These are phyloP conservation scores for Cladosporium sp. DNA, from an alignment of 2,329 filamentous ascomycete genomes.

Conservation along the genomic window DNA sequence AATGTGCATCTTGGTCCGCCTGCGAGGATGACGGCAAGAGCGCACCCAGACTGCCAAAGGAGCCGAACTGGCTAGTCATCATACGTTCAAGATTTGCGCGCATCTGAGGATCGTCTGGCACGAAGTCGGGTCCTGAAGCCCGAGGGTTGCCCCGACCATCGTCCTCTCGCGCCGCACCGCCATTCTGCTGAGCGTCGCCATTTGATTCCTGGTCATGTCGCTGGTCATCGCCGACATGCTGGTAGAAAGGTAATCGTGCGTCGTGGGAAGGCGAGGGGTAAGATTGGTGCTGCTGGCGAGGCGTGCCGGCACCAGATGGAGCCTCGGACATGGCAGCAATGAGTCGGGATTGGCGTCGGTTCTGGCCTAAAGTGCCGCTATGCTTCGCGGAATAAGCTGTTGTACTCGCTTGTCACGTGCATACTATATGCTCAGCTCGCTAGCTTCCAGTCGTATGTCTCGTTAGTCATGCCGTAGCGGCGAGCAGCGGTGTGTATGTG, in stretches of 20 bases:
- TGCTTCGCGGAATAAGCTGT: not conserved
- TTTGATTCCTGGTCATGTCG: not conserved
- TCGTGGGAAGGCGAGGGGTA: constrained; percentile 10
- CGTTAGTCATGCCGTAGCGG: not conserved
- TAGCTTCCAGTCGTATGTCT: not conserved
- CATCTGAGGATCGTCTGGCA: constrained; percentile 17
- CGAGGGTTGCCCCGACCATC: not conserved
- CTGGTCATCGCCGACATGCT: not conserved
- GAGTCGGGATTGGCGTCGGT: not conserved
- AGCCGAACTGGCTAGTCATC: constrained; percentile 1
- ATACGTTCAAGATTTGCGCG: constrained; percentile 15
- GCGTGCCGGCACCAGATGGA: constrained; percentile 1
- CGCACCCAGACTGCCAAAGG: constrained; percentile 1
- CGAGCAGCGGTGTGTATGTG: not conserved
- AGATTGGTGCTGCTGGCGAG: constrained; percentile 2
- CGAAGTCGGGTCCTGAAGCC: not conserved
- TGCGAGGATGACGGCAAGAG: constrained; percentile 2
- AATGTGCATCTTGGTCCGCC: constrained; percentile 11
- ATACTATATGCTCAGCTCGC: not conserved
- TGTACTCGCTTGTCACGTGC: not conserved
- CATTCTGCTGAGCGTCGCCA: not conserved
- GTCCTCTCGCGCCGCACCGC: constrained; percentile 3
- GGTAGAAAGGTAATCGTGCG: constrained; percentile 11
- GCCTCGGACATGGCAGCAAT: constrained; percentile 3
- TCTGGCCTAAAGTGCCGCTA: not conserved